Conservation (phyloP, 345 rosid species). For the Salix koriyanagi region DNA sequence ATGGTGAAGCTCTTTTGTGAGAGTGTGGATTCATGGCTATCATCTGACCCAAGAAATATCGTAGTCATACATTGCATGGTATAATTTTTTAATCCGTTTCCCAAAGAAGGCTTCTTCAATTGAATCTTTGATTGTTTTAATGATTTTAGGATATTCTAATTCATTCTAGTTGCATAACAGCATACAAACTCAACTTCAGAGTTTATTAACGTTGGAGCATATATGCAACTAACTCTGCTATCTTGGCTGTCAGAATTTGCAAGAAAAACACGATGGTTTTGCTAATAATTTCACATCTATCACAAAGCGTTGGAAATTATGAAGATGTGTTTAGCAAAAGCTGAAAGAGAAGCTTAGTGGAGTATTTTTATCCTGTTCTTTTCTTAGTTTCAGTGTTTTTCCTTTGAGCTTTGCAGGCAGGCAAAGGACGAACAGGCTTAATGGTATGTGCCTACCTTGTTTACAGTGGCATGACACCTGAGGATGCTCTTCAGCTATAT, state of each 20-base stretch:
- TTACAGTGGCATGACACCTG: conserved; percentile 71
- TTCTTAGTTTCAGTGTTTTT: background rate
- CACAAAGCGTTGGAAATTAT: background rate
- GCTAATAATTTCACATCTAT: background rate
- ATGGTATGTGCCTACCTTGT: conserved; percentile 90
- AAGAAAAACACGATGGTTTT: background rate
- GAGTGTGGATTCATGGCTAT: conserved; percentile 79
- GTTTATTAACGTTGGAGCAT: no score
- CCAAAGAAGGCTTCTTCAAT: no score
- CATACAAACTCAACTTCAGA: no score
- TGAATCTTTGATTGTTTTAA: no score
- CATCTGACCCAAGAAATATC: conserved; percentile 60
- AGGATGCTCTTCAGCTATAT: conserved; percentile 80
- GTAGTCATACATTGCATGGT: conserved; percentile 96
- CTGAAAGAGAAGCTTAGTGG: background rate
- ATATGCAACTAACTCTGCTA: background rate
- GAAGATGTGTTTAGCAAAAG: background rate
- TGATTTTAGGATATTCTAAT: no score
- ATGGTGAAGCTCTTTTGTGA: conserved; percentile 76
- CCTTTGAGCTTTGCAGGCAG: conserved; percentile 57
- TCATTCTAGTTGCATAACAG: no score
- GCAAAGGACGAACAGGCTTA: conserved; percentile 90
- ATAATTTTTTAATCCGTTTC: conserved; percentile 3
- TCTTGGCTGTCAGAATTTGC: background rate
- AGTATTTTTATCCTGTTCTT: background rate